phyloP scores from a whole-genome alignment of 306 rosid genomes.

The Lupinus albus region DNA sequence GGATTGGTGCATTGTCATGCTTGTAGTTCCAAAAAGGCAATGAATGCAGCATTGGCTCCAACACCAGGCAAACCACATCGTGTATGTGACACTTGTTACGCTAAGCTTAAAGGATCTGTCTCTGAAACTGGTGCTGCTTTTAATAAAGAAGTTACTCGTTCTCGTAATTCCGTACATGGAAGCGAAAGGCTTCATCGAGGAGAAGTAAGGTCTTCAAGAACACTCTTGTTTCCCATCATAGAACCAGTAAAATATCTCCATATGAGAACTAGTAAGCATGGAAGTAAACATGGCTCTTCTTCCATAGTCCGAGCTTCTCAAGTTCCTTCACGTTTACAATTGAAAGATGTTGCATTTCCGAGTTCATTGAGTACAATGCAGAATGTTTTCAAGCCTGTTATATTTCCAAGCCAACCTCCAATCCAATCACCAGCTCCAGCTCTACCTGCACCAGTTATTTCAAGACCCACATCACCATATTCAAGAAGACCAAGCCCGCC shows the following conservation, averaged over 20 bases:
- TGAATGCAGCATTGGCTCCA: slow-evolving; percentile 87
- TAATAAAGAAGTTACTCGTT: slow-evolving; percentile 48
- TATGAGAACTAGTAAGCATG: slow-evolving; percentile 52
- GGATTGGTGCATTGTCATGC: slow-evolving; percentile 92
- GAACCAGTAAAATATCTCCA: slow-evolving; percentile 68
- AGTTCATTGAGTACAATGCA: slow-evolving; percentile 64
- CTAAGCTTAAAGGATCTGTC: slow-evolving; percentile 64
- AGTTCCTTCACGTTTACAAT: slow-evolving; percentile 59
- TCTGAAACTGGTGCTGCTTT: slow-evolving; percentile 47
- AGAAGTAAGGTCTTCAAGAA: slow-evolving; percentile 63
- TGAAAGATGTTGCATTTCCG: slow-evolving; percentile 79
- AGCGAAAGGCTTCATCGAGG: slow-evolving; percentile 54
- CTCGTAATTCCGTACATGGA: slow-evolving; percentile 53
- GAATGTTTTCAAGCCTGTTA: slow-evolving; percentile 53
- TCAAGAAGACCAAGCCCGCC: slow-evolving; percentile 86
- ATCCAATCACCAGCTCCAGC: slow-evolving; percentile 33
- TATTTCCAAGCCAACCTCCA: slow-evolving; percentile 44
- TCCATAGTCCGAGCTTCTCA: slow-evolving; percentile 63
- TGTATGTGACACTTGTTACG: slow-evolving; percentile 83
- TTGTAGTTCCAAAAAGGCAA: slow-evolving; percentile 90
- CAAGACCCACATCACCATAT: slow-evolving; percentile 68
- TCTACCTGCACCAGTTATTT: slow-evolving; percentile 43
- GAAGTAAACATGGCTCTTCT: slow-evolving; percentile 50
- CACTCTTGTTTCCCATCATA: slow-evolving; percentile 63
- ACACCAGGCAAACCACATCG: slow-evolving; percentile 97